Evolutionary conservation across 805 yeast species (phyloP).

Genomic region (Monosporozyma aquatica): DNA sequence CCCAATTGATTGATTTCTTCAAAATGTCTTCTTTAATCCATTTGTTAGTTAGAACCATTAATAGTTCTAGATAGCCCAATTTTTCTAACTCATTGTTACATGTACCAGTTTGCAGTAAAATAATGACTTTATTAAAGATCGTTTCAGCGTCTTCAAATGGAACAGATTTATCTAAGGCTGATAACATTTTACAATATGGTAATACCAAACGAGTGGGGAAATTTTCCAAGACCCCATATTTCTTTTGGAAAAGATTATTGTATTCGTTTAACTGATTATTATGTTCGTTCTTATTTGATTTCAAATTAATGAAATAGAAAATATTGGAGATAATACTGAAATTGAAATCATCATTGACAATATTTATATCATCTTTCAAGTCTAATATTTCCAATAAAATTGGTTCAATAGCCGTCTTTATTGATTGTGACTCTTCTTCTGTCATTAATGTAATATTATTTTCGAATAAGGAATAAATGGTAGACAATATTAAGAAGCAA

Average conservation of each 20-base stretch:
- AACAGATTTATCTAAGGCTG: conserved; percentile 41
- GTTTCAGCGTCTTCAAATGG: conserved; percentile 15
- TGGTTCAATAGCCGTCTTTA: conserved; percentile 18
- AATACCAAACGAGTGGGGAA: conserved; percentile 30
- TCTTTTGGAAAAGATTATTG: conserved; percentile 31
- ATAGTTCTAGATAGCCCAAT: conserved; percentile 23
- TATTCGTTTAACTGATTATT: conserved; percentile 37
- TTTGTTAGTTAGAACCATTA: conserved; percentile 23
- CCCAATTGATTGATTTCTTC: conserved; percentile 10
- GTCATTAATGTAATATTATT: conserved; percentile 15
- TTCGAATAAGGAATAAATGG: conserved; percentile 22
- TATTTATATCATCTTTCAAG: conserved; percentile 4
- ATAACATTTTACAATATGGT: conserved; percentile 37
- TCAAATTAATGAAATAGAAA: conserved; percentile 30
- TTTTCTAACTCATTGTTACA: conserved; percentile 11
- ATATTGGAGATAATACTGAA: conserved; percentile 26
- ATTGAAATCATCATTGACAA: conserved; percentile 21
- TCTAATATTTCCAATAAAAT: conserved; percentile 11
- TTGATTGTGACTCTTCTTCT: conserved; percentile 9
- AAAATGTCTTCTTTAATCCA: conserved; percentile 19
- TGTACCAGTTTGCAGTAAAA: neutral
- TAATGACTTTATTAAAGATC: conserved; percentile 6
- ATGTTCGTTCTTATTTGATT: conserved; percentile 31
- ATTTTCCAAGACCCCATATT: conserved; percentile 9
- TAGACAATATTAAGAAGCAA: conserved; percentile 22